Evolutionary conservation across 1,139 yeast species (phyloP), one percentile per base, ranked within the genome.

Genomic region (Debaryomycetaceae sp.): DNA sequence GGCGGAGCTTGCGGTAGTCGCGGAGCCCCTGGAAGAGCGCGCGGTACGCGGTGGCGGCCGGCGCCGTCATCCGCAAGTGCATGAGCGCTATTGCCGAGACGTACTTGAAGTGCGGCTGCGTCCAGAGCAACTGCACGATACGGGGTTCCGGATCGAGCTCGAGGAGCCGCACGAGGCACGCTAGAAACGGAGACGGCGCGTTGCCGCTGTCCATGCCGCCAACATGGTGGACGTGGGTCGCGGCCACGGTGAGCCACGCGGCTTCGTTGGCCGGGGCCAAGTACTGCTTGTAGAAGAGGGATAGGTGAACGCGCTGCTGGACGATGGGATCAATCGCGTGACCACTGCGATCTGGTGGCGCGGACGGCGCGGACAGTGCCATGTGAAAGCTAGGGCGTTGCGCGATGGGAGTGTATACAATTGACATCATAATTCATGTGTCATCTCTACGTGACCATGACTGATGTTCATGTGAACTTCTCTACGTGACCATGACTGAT

Each of bases 261-360:
- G 52, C 72, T 45, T 55, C 77, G 36, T 75, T 73, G 32, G 81
- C 59, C 13, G 72, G 65, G 38, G 67, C 72, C 32, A 82, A 70
- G 35, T 68, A 57, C 39, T 71, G 74, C 37, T 78, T 77, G 69
- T 80, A 80, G 48, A 78, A 81, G 5, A 75, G 43, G 2, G 81
- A 71, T 39, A 77, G 87, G 30, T 69, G 68, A 7, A 80, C 74
- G 23, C 82, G 55, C 39, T 79, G 85, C 30, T 86, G 57, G 18
- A 76, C 55, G 35, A 81, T 79, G 33, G 79, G 76, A 43, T 79
- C 90, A 4, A 80, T 55, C 25, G 77, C 51, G 32, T 62, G n/a
- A 6, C 12, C 24, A 22, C 7, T 7, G 24, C 13, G 12, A 18
- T 18, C n/a, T n/a, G n/a, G n/a, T n/a, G n/a, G n/a, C n/a, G n/a